Conservation (phyloP, 768 basidiomycete genomes). For the Rickenella mellea region DNA sequence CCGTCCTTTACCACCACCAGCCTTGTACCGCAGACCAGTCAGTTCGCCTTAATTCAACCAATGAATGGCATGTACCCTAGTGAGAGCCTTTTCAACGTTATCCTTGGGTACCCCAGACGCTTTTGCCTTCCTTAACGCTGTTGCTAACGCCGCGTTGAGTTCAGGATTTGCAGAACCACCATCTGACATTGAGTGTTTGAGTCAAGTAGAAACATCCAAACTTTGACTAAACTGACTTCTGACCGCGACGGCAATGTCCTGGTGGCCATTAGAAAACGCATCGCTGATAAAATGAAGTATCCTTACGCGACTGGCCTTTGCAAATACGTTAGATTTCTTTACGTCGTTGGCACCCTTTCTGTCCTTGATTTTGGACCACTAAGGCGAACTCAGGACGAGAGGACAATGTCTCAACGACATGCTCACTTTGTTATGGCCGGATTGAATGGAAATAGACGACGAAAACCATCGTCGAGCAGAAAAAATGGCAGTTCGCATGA, state of each 20-base stretch:
- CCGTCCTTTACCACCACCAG: slow-evolving; percentile 36
- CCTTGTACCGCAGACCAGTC: slow-evolving; percentile 25
- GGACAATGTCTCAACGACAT: background rate
- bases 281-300: background rate
- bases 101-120: slow-evolving; percentile 56
- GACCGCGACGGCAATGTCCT: slow-evolving; percentile 59
- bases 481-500: slow-evolving; percentile 2
- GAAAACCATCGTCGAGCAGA: slow-evolving; percentile 17
- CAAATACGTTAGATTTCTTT: slow-evolving; percentile 48
- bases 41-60: background rate
- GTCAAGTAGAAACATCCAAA: background rate
- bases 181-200: slow-evolving; percentile 22
- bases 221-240: slow-evolving; percentile 33
- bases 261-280: slow-evolving; percentile 1
- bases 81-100: slow-evolving; percentile 55
- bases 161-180: slow-evolving; percentile 49
- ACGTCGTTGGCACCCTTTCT: slow-evolving; percentile 58
- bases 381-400: background rate
- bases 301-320: slow-evolving; percentile 46
- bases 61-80: slow-evolving; percentile 29
- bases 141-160: slow-evolving; percentile 42
- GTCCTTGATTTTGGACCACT: slow-evolving; percentile 77
- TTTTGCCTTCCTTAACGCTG: slow-evolving; percentile 45
- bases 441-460: slow-evolving; percentile 13
- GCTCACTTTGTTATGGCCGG: slow-evolving; percentile 34